These are phyloP conservation scores for Obba rivulosa DNA, from an alignment of 768 basidiomycete species.

Conservation along the genomic window DNA sequence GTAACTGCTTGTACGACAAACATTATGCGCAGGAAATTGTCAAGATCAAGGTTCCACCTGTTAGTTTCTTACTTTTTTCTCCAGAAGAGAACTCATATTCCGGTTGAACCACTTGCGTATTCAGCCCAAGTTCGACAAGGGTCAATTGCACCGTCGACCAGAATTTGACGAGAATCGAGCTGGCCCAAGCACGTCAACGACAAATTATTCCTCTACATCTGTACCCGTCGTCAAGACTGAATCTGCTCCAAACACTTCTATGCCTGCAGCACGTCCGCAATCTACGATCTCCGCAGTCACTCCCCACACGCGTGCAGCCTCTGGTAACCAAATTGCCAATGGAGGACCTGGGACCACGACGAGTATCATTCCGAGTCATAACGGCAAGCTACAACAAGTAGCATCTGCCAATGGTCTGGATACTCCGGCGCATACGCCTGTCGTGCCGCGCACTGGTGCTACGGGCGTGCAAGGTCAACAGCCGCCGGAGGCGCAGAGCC, in stretches of 20 bases:
- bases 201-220: slow-evolving; percentile 2
- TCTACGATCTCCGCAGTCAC: slow-evolving; percentile 31
- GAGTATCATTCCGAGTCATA: too few species aligned
- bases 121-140: slow-evolving; percentile 64
- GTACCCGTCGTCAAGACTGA: slow-evolving; percentile 10
- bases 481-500: slow-evolving; percentile 4
- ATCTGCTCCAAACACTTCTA: slow-evolving; percentile 5
- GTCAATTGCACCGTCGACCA: slow-evolving; percentile 63
- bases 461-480: slow-evolving; percentile 8
- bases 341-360: too few species aligned
- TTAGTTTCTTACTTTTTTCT: slow-evolving; percentile 35
- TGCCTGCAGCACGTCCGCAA: slow-evolving; percentile 15
- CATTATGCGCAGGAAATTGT: slow-evolving; percentile 75
- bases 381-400: too few species aligned
- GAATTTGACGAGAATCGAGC: slow-evolving; percentile 48
- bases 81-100: background rate
- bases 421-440: slow-evolving; percentile 31
- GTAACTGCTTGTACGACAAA: slow-evolving; percentile 98
- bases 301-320: slow-evolving; percentile 32
- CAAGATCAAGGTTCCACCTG: slow-evolving; percentile 82
- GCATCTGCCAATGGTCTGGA: slow-evolving; percentile 20
- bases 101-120: background rate
- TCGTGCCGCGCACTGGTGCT: slow-evolving; percentile 4
- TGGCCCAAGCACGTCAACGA: slow-evolving; percentile 5
- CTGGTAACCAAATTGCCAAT: too few species aligned